Conservation (phyloP, 495 filamentous ascomycete species). For the Hyphodiscus hymeniophilus region DNA sequence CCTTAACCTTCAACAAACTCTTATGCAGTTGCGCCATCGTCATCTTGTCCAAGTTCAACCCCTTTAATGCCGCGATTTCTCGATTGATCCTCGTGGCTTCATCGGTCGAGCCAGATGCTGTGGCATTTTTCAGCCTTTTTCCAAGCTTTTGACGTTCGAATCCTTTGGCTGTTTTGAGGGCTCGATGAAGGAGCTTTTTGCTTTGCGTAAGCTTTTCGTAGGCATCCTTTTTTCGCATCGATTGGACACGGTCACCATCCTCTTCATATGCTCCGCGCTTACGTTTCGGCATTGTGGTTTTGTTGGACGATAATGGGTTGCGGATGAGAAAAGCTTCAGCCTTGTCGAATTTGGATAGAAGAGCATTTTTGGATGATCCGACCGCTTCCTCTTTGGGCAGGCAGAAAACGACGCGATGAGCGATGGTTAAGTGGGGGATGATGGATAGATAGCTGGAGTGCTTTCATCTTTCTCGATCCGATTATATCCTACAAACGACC, state of each 20-base stretch:
- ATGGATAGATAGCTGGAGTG: no score
- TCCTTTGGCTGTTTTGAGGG: conserved; percentile 71
- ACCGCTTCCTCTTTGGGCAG: neutral
- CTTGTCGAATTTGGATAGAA: conserved; percentile 5
- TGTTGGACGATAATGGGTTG: neutral
- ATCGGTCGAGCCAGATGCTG: conserved; percentile 32
- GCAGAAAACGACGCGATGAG: no score
- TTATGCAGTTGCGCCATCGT: conserved; percentile 68
- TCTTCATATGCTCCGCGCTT: conserved; percentile 16
- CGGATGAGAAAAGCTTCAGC: conserved; percentile 10
- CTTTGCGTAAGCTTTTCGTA: conserved; percentile 48
- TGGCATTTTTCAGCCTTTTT: conserved; percentile 62
- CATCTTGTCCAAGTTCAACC: conserved; percentile 54
- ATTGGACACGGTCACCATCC: neutral
- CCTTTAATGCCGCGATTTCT: conserved; percentile 73
- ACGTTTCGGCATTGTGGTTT: conserved; percentile 21
- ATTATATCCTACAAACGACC: no score
- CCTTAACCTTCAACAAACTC: conserved; percentile 64
- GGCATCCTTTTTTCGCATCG: conserved; percentile 22
- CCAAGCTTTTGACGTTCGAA: conserved; percentile 87
- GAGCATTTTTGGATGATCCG: neutral
- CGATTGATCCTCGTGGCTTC: conserved; percentile 51
- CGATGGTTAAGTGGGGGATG: no score
- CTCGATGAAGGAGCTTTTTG: conserved; percentile 52
- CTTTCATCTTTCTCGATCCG: no score